These are phyloP conservation scores for Zizania palustris DNA, from an alignment of 202 grass and related monocot species.

Conservation along the genomic window DNA sequence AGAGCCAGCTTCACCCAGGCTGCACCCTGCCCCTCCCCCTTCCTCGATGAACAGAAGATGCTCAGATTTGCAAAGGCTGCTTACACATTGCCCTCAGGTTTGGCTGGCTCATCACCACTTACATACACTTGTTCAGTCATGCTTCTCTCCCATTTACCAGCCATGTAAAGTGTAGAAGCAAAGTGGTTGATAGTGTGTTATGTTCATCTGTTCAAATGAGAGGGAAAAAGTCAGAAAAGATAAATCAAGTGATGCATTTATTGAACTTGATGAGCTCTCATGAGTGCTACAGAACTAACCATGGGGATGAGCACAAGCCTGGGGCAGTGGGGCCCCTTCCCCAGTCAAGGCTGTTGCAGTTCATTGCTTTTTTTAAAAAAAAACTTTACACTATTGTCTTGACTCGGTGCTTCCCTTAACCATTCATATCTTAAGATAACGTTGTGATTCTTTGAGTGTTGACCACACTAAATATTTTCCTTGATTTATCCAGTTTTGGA, in stretches of 20 bases:
- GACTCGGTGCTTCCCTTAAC: slow-evolving; percentile 21
- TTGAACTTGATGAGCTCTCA: slow-evolving; percentile 55
- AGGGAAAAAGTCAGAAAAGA: slow-evolving; percentile 43
- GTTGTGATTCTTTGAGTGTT: slow-evolving; percentile 18
- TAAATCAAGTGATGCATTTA: slow-evolving; percentile 43
- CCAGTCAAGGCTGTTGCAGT: slow-evolving; percentile 49
- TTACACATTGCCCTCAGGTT: slow-evolving; percentile 47
- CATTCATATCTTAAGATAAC: slow-evolving; percentile 43
- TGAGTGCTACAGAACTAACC: slow-evolving; percentile 34
- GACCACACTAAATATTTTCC: slow-evolving; percentile 33
- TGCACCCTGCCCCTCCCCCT: slow-evolving; percentile 44
- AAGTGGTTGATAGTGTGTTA: neutral
- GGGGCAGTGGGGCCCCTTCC: neutral
- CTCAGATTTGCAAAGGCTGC: slow-evolving; percentile 61
- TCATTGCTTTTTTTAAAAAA: slow-evolving; percentile 37
- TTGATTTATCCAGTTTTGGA: slow-evolving; percentile 55
- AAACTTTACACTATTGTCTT: slow-evolving; percentile 52
- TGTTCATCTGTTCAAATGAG: slow-evolving; percentile 40
- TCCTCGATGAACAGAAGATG: slow-evolving; percentile 65
- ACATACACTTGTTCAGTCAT: neutral
- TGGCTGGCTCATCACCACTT: neutral
- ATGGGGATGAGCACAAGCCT: slow-evolving; percentile 50
- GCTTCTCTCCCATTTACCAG: neutral
- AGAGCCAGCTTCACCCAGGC: slow-evolving; percentile 35
- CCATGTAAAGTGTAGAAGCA: neutral